Base-by-base conservation (phyloP, 2,329 filamentous ascomycete genomes). In the Coniella vitis region DNA sequence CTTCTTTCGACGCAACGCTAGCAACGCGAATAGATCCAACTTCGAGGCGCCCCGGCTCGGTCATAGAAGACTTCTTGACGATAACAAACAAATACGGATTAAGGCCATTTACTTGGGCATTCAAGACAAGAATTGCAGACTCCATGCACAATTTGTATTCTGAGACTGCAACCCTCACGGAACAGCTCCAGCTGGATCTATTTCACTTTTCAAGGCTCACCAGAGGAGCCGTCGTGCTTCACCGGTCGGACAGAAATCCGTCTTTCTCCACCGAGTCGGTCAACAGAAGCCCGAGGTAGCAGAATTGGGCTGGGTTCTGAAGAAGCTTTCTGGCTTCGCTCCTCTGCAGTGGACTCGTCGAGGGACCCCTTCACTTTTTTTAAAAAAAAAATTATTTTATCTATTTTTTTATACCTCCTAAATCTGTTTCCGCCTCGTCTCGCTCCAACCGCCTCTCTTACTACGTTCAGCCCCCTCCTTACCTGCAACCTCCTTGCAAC, bases 261-360 rank as follows among this genome's bases (percentile, higher is more conserved):
- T 38, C 44, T 37, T n/a, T 17, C 40, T 35, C 45, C 43, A 48
- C 40, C 45, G 45, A 48, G 42, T 52, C 45, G 45, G 45, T 48
- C 45, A 54, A 35, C 31, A 46, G 31, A 25, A 41, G 38, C 39
- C 25, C n/a, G n/a, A 20, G 22, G 48, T 36, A 45, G 49, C 45
- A 46, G 51, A 44, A 42, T 13, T 21, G 36, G 37, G 44, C 19
- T 38, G 44, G 39, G 25, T 43, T 35, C 39, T 31, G 40, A 32
- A 43, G 52, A 49, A 54, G 49, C 44, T 22, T 38, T 38, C 44
- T 42, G 48, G 50, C 48, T 44, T 45, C 38, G 37, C 48, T 42
- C 14, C 38, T 32, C 49, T 42, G 43, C 49, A 48, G 41, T 40
- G 20, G 31, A 45, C 38, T 35, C 49, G 36, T 42, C 52, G 25